phyloP scores from a whole-genome alignment of 169 alveolate species.

The Blepharisma undulans region DNA sequence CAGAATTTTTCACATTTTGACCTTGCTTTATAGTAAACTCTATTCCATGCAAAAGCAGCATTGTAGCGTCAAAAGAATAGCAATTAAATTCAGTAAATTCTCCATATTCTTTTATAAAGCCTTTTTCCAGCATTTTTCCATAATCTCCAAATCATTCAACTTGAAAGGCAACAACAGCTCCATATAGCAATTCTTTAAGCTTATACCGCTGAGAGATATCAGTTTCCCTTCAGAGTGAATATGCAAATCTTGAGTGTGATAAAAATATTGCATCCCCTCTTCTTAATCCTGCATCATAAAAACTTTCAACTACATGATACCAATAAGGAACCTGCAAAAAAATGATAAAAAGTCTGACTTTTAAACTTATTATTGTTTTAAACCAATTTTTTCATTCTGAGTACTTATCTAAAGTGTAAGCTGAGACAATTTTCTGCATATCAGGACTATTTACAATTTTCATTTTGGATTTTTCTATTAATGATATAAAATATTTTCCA shows the following conservation, averaged over 20 bases:
- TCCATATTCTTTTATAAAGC: too few species aligned
- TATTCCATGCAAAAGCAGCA: neutral
- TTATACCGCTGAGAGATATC: neutral
- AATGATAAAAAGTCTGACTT: neutral
- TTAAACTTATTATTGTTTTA: too few species aligned
- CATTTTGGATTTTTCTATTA: neutral
- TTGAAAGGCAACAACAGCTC: neutral
- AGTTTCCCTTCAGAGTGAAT: neutral
- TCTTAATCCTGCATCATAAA: conserved; percentile 18
- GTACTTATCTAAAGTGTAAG: neutral
- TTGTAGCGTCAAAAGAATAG: neutral
- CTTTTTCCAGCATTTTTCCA: neutral
- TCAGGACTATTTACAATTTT: neutral
- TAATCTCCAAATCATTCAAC: neutral
- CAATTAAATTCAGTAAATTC: neutral
- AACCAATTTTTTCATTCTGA: neutral
- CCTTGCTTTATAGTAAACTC: neutral
- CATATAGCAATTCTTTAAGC: neutral
- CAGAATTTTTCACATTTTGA: neutral
- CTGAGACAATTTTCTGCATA: neutral
- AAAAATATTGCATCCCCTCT: neutral
- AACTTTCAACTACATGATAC: neutral
- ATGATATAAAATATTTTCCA: neutral
- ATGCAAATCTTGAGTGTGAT: neutral
- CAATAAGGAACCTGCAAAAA: neutral